Base-by-base conservation (phyloP, 2,329 filamentous ascomycete species). In the Trichophyton benhamiae region DNA sequence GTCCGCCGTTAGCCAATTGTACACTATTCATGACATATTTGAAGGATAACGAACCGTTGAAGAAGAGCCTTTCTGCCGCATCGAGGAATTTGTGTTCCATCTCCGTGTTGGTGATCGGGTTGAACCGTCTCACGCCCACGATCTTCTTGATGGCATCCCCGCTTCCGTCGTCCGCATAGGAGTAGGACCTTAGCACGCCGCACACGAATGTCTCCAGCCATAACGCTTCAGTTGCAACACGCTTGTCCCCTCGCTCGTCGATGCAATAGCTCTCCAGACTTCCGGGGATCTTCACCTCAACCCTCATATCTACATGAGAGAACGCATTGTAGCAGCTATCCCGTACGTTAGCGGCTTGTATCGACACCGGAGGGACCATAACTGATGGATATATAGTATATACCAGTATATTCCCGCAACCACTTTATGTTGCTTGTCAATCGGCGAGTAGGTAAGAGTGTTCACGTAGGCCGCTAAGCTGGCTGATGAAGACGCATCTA, bases 161-260 rank as follows among this genome's bases (percentile, higher is more conserved):
- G 61, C 88, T 94, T 52, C 92, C 92, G 73, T 96, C 88, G 72
- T 99, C 92, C 58, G 94, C 94, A 72, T 99, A 99, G 0, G 90
- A 92, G 75, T 97, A 99, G 63, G 94, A 91, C 68, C 94, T 83
- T 65, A 99, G 78, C 6, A 99, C 91, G 65, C 88, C 95, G 78
- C 94, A 99, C 2, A 99, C 83, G 70, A 97, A 99, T 57, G 94
- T 97, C 74, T 99, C 94, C 15, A 99, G 81, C 94, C 94, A 99
- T 44, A 99, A 81, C 36, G 92, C 89, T 66, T 99, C 94, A 0
- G 91, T 92, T 13, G 92, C 89, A 67, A 94, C 88, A 66, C 91
- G 85, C 78, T 95, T 96, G 73, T 96, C 92, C 66, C 94, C 94
- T 69, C 91, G 86, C 77, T 99, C 94, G 74, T 99, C 92, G 62